Base-by-base conservation (phyloP, 805 yeast species). In the Yarrowia porcina region DNA sequence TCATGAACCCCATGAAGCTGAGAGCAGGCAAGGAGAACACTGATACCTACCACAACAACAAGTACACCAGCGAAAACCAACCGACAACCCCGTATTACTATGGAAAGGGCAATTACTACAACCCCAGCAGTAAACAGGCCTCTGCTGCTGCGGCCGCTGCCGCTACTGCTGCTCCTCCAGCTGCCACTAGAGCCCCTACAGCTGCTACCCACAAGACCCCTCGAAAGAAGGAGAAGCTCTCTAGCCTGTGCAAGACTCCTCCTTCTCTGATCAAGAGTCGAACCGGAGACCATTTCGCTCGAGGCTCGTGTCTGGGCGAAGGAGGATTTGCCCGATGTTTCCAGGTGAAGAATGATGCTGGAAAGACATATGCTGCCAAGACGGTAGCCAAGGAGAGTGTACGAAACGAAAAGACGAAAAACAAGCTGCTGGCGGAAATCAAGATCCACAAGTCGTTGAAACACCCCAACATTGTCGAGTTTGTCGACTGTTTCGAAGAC, bases 301-400 rank as follows among this genome's bases (percentile, higher is more conserved):
- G 98, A 72, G 98, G 98, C 1, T 80, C 80, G 65, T 92, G 91
- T 70, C 79, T 94, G 35, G 99, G 99, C 36, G 98, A 93, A 69
- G 99, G 99, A 65, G 99, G 99, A 0, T 94, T 94, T 79, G 99
- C 99, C 17, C 84, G 98, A 72, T 94, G 99, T 73, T 94, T 94
- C 77, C 97, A 94, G 74, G 94, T 94, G 80, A 90, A 88, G 72
- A 97, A 92, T 75, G 88, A 90, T 65, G 79, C 83, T 67, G 98
- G 98, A 35, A 83, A 84, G 70, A 82, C 89, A 1, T 94, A 80
- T 75, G 99, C 99, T 18, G 99, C 99, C 32, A 94, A 94, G 72
- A 96, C 99, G 0, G 96, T 94, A 36, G 99, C 99, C 62, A 94
- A 94, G 75, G 92, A 92, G 0, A 91, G 97, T 11, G 87, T 94